Base-by-base conservation (phyloP, 2,329 filamentous ascomycete species). In the Alternaria atra region DNA sequence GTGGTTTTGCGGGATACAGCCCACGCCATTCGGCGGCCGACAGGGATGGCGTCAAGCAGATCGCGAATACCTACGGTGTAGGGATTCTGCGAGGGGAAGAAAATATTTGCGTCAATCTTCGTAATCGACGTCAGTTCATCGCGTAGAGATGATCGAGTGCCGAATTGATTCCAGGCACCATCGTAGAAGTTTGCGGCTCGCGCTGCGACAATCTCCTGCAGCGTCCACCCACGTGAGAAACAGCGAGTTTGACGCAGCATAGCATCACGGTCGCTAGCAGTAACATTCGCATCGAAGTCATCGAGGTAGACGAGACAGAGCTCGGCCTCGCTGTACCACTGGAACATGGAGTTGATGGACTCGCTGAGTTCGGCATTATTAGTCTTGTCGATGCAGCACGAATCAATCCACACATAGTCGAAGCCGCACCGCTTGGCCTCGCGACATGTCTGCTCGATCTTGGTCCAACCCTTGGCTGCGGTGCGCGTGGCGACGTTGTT, bases 1-100 rank as follows among this genome's bases (percentile, higher is more conserved):
- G 67, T 63, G 5, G 58, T 62, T 27, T 58, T 32, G 23, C 64
- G 46, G 10, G 5, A 20, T 15, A 51, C 40, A 2, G 58, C 61
- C 64, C 64, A 60, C 17, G 52, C 15, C 39, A 54, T 46, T n/a
- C 52, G 32, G 4, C 42, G 25, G 9, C 42, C 42, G n/a, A 44
- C 42, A 10, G 42, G 42, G 5, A 44, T 29, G 10, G 42, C 1
- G 7, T 44, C 42, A n/a, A 44, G 42, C 5, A 44, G 42, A 13
- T 29, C 42, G 29, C 42, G 42, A 17, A 15, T 44, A n/a, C n/a
- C 13, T 15, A 44, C 3, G 27, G 42, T 15, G n/a, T 29, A 23
- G 5, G 15, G 42, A 9, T 23, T 15, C 15, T 30, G 15, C 8
- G 25, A 7, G 4, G 42, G 25, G 2, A 15, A 5, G 9, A 44